Conservation (phyloP, 495 filamentous ascomycete species). For the Tuber indicum region DNA sequence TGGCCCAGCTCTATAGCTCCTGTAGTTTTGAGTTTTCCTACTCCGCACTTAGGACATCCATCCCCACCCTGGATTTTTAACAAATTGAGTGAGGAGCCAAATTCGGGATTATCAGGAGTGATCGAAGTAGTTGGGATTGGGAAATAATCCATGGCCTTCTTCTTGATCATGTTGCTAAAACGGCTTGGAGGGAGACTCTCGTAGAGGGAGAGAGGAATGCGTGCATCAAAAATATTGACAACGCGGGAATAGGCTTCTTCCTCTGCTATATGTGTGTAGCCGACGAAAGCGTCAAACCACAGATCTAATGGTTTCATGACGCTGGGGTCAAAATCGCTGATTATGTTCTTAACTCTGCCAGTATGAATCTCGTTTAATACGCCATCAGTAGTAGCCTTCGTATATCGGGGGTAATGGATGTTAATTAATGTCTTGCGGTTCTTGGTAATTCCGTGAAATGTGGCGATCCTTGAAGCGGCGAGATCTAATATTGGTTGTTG, state of each 20-base stretch:
- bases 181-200: slow-evolving; percentile 28
- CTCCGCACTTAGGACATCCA: slow-evolving; percentile 60
- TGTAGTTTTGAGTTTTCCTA: slow-evolving; percentile 59
- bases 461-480: slow-evolving; percentile 14
- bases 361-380: slow-evolving; percentile 56
- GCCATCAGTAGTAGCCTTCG: slow-evolving; percentile 2
- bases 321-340: slow-evolving; percentile 66
- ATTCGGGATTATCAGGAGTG: slow-evolving; percentile 11
- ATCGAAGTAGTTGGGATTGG: slow-evolving; percentile 41
- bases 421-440: slow-evolving; percentile 35
- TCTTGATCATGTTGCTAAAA: background rate
- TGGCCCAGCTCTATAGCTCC: slow-evolving; percentile 85
- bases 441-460: slow-evolving; percentile 36
- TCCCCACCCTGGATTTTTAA: slow-evolving; percentile 63
- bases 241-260: slow-evolving; percentile 42
- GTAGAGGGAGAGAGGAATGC: slow-evolving; percentile 42
- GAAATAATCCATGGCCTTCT: slow-evolving; percentile 29
- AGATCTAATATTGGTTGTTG: slow-evolving; percentile 30
- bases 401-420: slow-evolving; percentile 25
- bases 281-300: slow-evolving; percentile 50
- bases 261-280: slow-evolving; percentile 31
- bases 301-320: slow-evolving; percentile 56
- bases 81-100: slow-evolving; percentile 49
- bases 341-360: slow-evolving; percentile 61
- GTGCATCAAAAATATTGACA: slow-evolving; percentile 52